A percentile compares a stretch with the other conserved stretches of the same genome.
phyloP scores from a whole-genome alignment of 176 grass and related monocot genomes.

The Aegilops umbellulata region DNA sequence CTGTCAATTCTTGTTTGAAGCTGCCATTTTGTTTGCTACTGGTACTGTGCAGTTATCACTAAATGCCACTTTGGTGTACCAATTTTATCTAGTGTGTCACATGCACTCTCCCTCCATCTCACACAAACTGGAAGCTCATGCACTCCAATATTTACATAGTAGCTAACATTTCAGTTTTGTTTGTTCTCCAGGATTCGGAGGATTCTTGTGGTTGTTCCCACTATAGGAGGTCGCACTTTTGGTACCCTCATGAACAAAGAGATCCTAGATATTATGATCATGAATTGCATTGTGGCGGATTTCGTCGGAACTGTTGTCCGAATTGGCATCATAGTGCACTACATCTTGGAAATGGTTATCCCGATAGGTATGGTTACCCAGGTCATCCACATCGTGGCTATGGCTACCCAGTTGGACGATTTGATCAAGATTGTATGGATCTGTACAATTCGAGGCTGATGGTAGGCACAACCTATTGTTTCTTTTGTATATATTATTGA shows the following conservation, averaged over 20 bases:
- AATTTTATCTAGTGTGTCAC: not conserved
- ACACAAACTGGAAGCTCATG: not conserved
- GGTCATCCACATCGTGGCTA: not conserved
- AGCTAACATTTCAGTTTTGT: slow-evolving; percentile 16
- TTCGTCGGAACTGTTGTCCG: not conserved
- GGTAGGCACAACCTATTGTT: slow-evolving; percentile 8
- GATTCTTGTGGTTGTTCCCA: not conserved
- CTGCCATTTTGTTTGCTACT: not conserved
- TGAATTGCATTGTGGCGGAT: not conserved
- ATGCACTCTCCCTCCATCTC: not conserved
- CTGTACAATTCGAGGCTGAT: not conserved
- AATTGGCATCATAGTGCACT: not conserved
- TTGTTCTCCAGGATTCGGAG: not conserved
- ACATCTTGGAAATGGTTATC: not conserved
- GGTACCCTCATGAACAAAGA: not conserved
- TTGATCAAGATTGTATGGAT: not conserved
- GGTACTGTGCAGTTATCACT: not conserved
- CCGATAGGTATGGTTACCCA: not conserved
- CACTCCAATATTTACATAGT: not conserved
- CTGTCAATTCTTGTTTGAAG: not conserved
- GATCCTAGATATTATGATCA: not conserved
- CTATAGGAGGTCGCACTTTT: not conserved
- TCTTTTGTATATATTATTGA: not conserved
- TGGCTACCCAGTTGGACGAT: not conserved
- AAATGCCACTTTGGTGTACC: not conserved